Evolutionary conservation across 345 rosid species (phyloP), one percentile per base, ranked within the genome.

Genomic region (Pugionium dolabratum): DNA sequence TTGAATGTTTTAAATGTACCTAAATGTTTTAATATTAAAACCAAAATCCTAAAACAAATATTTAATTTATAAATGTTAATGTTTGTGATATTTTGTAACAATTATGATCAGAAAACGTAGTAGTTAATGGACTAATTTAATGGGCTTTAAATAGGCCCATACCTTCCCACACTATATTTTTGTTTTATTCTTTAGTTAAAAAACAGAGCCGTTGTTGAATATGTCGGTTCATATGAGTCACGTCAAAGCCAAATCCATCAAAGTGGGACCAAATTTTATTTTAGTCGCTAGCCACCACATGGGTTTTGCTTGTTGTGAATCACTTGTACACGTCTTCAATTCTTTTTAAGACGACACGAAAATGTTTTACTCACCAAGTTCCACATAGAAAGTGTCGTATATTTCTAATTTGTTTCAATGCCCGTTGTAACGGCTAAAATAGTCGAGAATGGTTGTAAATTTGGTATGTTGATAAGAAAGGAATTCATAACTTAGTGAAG

Each of bases 221-320:
- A 18, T 18, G 18, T 18, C 18, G 18, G 18, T 18, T 18, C 18
- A 51, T 49, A 60, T 60, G 66, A 42, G 60, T 69, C 61, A 60
- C 61, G 67, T 60, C 60, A 54, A 51, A 52, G 54, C 74, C 11
- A 29, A 58, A 31, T 68, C 10, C 43, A 49, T 59, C 33, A 49
- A 1, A 32, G 28, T 59, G 30, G 72, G 72, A 58, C 51, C 57
- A 39, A n/a, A 2, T 10, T 11, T 27, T 26, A 69, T 53, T 49
- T 68, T 59, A 57, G 59, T 41, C 51, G 42, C 37, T 49, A 59
- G 66, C 66, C 5, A 68, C 52, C 66, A 69, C 59, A 69, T 69
- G 59, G 34, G 27, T 36, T 32, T 51, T 30, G 48, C 32, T 40
- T 51, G 40, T 8, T 64, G 32, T 50, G 7, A 45, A 36, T 67